Percentiles rank a stretch among this genome's conserved stretches.
phyloP scores from a whole-genome alignment of 2,329 filamentous ascomycete genomes.

The Thermothelomyces thermophilus region DNA sequence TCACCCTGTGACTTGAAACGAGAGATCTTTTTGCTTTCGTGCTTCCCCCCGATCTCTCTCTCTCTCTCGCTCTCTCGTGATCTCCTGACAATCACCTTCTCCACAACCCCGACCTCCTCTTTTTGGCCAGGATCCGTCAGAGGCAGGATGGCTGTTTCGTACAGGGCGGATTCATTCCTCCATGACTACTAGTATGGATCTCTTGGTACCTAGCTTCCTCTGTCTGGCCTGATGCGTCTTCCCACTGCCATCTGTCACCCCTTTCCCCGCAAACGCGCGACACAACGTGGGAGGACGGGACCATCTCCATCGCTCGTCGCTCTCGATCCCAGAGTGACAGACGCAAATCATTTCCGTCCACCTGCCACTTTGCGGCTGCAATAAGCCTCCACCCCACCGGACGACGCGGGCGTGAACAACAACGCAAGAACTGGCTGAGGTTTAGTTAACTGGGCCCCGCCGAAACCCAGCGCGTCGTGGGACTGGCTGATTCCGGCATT shows the following conservation, averaged over 20 bases:
- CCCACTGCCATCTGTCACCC: background rate
- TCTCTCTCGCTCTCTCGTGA: background rate
- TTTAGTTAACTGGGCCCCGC: slow-evolving; percentile 24
- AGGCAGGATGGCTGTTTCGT: background rate
- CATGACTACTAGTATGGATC: too few relatives aligned
- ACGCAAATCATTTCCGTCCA: slow-evolving; percentile 20
- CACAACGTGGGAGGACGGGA: too few relatives aligned
- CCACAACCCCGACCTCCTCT: slow-evolving; percentile 12
- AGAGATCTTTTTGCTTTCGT: background rate
- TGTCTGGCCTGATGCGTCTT: background rate
- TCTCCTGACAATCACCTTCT: slow-evolving; percentile 5
- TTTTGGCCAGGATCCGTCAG: slow-evolving; percentile 8
- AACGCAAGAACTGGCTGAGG: slow-evolving; percentile 14
- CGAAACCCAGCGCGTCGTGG: slow-evolving; percentile 21
- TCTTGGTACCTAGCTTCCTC: background rate
- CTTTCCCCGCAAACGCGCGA: slow-evolving; percentile 4
- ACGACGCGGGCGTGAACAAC: slow-evolving; percentile 17
- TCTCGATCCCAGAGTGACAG: slow-evolving; percentile 1
- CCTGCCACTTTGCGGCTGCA: slow-evolving; percentile 12
- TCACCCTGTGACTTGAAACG: too few relatives aligned
- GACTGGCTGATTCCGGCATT: slow-evolving; percentile 26
- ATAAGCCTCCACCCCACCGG: slow-evolving; percentile 1
- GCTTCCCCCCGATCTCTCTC: background rate
- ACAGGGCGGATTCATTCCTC: too few relatives aligned
- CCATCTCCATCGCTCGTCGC: background rate